A percentile compares a stretch with the other conserved stretches of the same genome.
Conservation (phyloP, 441 rosid genomes). For the Caryocar brasiliense region DNA sequence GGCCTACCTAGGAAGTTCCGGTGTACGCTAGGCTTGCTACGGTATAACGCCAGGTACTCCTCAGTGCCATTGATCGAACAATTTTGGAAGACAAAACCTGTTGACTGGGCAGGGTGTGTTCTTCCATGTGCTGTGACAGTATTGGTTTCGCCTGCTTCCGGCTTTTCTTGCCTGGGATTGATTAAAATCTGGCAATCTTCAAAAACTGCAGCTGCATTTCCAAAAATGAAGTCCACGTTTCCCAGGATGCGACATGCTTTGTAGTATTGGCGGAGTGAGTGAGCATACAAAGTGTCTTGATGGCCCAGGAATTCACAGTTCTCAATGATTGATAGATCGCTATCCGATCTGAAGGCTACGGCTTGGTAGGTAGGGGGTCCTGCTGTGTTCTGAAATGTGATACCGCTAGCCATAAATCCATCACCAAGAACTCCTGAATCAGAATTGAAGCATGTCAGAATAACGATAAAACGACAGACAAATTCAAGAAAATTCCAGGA, state of each 20-base stretch:
- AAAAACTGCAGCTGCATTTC: slow-evolving; percentile 69
- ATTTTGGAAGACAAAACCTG: slow-evolving; percentile 67
- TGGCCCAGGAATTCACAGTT: slow-evolving; percentile 82
- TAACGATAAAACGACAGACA: neutral
- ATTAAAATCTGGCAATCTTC: slow-evolving; percentile 55
- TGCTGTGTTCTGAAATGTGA: slow-evolving; percentile 76
- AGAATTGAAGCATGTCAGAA: slow-evolving; percentile 1
- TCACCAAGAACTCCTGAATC: slow-evolving; percentile 66
- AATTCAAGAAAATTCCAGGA: too few relatives aligned
- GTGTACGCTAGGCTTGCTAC: slow-evolving; percentile 53
- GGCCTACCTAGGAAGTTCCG: slow-evolving; percentile 71
- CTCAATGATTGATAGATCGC: slow-evolving; percentile 63
- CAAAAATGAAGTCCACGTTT: slow-evolving; percentile 86
- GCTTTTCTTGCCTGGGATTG: slow-evolving; percentile 46
- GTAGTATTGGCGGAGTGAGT: slow-evolving; percentile 84
- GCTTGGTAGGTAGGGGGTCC: slow-evolving; percentile 83
- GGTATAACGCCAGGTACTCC: slow-evolving; percentile 51
- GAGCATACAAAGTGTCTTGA: slow-evolving; percentile 85
- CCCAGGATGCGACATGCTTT: slow-evolving; percentile 70
- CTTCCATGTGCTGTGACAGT: slow-evolving; percentile 87
- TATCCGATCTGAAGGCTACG: slow-evolving; percentile 81
- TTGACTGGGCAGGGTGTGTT: slow-evolving; percentile 65
- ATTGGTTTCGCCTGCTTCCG: slow-evolving; percentile 60
- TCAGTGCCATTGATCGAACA: slow-evolving; percentile 70
- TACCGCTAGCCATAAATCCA: slow-evolving; percentile 83